A percentile compares a stretch with the other conserved stretches of the same genome.
Evolutionary conservation across 2,329 filamentous ascomycete genomes (phyloP).

Genomic region (Falciphora oryzae): DNA sequence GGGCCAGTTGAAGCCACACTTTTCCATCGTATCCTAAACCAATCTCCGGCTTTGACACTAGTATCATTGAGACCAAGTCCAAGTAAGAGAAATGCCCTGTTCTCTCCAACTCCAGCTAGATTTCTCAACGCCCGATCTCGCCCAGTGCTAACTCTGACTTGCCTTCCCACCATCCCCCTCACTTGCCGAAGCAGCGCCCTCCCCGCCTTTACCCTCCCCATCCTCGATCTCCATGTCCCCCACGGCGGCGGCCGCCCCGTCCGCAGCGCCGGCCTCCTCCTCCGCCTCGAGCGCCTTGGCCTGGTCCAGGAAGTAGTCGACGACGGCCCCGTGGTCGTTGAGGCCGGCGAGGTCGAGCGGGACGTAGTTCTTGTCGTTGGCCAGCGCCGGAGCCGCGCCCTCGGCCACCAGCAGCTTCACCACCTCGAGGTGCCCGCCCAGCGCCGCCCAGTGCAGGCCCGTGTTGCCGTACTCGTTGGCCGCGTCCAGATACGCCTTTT

Average conservation of each 20-base stretch:
- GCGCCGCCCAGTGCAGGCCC: constrained; percentile 84
- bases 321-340: constrained; percentile 60
- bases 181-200: constrained; percentile 8
- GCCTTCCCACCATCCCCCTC: neutral
- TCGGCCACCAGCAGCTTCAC: constrained; percentile 72
- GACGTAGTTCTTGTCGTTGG: constrained; percentile 80
- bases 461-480: constrained; percentile 84
- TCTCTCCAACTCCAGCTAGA: too few relatives aligned
- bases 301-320: constrained; percentile 52
- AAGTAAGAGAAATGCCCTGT: too few relatives aligned
- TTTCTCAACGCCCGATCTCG: too few relatives aligned
- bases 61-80: too few relatives aligned
- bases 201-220: constrained; percentile 22
- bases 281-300: constrained; percentile 39
- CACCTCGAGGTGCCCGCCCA: constrained; percentile 78
- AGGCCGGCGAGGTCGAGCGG: constrained; percentile 69
- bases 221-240: constrained; percentile 33
- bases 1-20: too few relatives aligned
- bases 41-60: too few relatives aligned
- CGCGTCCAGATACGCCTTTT: constrained; percentile 54
- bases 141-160: neutral
- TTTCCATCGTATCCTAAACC: too few relatives aligned
- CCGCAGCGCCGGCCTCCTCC: constrained; percentile 27
- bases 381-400: constrained; percentile 70
- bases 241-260: constrained; percentile 34